Conservation (phyloP, 495 filamentous ascomycete species). For the Mytilinidion resinicola region DNA sequence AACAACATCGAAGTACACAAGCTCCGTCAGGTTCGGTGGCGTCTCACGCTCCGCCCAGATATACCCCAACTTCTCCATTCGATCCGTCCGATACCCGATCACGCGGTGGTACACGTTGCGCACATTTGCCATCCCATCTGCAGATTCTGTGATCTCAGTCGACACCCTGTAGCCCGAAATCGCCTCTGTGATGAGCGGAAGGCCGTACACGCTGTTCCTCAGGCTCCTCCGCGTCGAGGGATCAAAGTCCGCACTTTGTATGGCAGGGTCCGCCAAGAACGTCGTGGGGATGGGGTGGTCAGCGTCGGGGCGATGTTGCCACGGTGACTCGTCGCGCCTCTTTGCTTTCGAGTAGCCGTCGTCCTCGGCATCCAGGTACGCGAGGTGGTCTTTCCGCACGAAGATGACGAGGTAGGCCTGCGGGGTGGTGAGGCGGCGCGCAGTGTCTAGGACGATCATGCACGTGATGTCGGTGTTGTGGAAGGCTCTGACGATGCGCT, state of each 20-base stretch:
- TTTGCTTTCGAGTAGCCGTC: background rate
- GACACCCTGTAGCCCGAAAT: background rate
- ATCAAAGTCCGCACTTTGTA: background rate
- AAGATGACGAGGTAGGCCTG: background rate
- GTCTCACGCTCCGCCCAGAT: background rate
- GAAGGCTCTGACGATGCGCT: background rate
- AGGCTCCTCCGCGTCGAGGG: too few species aligned
- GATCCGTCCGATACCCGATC: background rate
- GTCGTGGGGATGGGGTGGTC: background rate
- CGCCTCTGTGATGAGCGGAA: background rate
- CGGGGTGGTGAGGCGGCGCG: background rate
- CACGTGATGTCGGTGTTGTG: background rate
- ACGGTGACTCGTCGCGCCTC: background rate
- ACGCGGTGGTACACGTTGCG: background rate
- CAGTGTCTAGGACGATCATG: background rate
- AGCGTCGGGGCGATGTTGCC: background rate
- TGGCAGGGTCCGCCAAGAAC: background rate
- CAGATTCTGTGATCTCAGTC: background rate
- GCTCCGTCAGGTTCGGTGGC: background rate
- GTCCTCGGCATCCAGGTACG: background rate
- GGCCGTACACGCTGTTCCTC: too few species aligned
- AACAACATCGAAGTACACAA: background rate
- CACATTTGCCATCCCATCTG: background rate
- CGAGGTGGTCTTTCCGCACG: background rate
- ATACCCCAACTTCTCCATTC: background rate